phyloP scores from a whole-genome alignment of 2,329 filamentous ascomycete genomes.

The Calonectria montana region DNA sequence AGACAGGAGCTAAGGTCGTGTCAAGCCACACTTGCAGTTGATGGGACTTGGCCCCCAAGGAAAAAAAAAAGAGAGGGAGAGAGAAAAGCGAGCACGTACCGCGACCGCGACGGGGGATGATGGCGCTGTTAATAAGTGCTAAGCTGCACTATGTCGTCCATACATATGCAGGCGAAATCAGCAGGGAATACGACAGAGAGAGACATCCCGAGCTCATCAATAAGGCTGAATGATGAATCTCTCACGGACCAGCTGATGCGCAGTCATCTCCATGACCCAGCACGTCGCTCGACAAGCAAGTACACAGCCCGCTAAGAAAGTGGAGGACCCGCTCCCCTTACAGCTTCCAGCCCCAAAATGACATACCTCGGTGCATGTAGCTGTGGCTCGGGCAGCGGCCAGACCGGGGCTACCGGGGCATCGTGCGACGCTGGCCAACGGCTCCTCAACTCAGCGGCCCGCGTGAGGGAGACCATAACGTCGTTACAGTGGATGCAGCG shows the following conservation, averaged over 20 bases:
- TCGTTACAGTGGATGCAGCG: slow-evolving; percentile 7
- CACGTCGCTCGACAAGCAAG: background rate
- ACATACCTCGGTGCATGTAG: background rate
- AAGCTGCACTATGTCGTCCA: background rate
- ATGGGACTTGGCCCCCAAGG: slow-evolving; percentile 16
- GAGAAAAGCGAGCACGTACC: background rate
- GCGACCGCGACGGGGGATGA: background rate
- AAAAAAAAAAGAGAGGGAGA: background rate
- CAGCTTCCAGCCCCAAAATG: slow-evolving; percentile 14
- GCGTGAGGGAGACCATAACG: background rate
- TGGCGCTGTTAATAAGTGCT: background rate
- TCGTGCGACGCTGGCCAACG: background rate
- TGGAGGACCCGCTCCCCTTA: background rate
- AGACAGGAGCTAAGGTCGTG: slow-evolving; percentile 9
- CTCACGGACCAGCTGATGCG: slow-evolving; percentile 3
- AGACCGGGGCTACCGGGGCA: background rate
- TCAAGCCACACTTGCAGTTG: slow-evolving; percentile 19
- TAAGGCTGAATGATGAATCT: slow-evolving; percentile 1
- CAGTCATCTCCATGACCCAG: background rate
- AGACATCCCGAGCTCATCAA: background rate
- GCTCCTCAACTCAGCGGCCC: slow-evolving; percentile 1
- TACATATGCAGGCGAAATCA: background rate
- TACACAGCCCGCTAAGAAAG: slow-evolving; percentile 3
- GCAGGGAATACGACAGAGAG: background rate
- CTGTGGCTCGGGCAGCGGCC: background rate